Evolutionary conservation across 768 basidiomycete species (phyloP).

Genomic region (Suillus clintonianus): DNA sequence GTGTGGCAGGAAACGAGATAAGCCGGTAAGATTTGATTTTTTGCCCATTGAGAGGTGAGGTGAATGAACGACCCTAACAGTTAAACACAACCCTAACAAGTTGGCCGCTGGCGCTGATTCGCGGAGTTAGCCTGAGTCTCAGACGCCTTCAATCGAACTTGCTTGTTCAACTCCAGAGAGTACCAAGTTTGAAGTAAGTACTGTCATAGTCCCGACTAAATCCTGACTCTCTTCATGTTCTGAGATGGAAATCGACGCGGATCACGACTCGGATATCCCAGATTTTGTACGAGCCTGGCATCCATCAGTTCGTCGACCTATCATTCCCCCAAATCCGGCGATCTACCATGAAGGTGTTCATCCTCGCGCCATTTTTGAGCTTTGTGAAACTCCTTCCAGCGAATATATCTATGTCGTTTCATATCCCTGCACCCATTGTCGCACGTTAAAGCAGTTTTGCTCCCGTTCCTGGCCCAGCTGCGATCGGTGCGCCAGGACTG

Average conservation of each 20-base stretch:
- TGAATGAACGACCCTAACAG: background rate
- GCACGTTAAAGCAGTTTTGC: constrained; percentile 13
- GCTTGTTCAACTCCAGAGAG: background rate
- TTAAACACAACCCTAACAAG: too few relatives aligned
- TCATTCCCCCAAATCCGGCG: constrained; percentile 13
- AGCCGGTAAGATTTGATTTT: constrained; percentile 40
- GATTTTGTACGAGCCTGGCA: constrained; percentile 21
- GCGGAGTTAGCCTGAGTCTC: constrained; percentile 1
- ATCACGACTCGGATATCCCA: background rate
- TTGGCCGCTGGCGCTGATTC: too few relatives aligned
- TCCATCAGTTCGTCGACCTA: constrained; percentile 29
- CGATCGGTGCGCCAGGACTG: constrained; percentile 19
- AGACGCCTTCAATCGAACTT: background rate
- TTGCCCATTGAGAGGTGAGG: constrained; percentile 35
- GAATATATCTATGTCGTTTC: constrained; percentile 25
- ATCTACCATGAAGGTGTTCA: constrained; percentile 24
- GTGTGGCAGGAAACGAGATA: constrained; percentile 45
- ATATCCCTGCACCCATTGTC: constrained; percentile 19
- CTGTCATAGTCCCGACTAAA: too few relatives aligned
- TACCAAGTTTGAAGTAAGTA: background rate
- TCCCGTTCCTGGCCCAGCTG: constrained; percentile 31
- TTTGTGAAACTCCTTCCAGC: constrained; percentile 12
- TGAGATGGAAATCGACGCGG: constrained; percentile 1
- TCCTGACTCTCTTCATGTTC: background rate
- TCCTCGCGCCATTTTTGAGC: constrained; percentile 26